A percentile compares a stretch with the other conserved stretches of the same genome.
phyloP scores from a whole-genome alignment of 2,329 filamentous ascomycete species.

The Cytospora piceae region DNA sequence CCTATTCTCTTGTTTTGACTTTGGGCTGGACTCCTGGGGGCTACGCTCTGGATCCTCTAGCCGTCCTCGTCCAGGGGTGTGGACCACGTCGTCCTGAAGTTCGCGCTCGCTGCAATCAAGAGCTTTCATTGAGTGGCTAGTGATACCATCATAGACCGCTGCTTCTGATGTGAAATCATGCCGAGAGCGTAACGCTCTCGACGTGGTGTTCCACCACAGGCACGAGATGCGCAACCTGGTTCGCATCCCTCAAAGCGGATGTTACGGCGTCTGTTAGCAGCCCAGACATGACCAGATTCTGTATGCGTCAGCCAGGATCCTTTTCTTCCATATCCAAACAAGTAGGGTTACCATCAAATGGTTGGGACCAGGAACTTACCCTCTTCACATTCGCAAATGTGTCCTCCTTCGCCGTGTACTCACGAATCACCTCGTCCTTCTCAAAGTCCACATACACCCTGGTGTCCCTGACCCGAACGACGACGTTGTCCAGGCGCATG shows the following conservation, averaged over 20 bases:
- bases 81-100: neutral
- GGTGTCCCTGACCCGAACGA: conserved; percentile 87
- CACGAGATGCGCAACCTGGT: conserved; percentile 70
- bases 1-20: neutral
- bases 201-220: conserved; percentile 70
- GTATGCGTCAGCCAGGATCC: conserved; percentile 32
- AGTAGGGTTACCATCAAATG: neutral
- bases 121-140: neutral
- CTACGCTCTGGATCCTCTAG: neutral
- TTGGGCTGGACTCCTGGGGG: neutral
- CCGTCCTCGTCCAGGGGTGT: neutral
- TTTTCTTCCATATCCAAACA: neutral
- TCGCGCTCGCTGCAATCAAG: neutral
- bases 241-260: conserved; percentile 77
- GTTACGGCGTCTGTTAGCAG: conserved; percentile 72
- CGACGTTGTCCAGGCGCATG: conserved; percentile 88
- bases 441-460: conserved; percentile 90
- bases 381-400: conserved; percentile 75
- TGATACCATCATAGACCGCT: neutral
- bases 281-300: conserved; percentile 56
- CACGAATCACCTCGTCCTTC: conserved; percentile 76
- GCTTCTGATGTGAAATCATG: neutral
- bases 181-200: conserved; percentile 49
- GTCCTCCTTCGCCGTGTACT: conserved; percentile 89
- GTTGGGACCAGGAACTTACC: conserved; percentile 50